Percentiles rank a stretch among this genome's conserved stretches.
Evolutionary conservation across 176 grass and related monocot genomes (phyloP).

Genomic region (Poa pratensis): DNA sequence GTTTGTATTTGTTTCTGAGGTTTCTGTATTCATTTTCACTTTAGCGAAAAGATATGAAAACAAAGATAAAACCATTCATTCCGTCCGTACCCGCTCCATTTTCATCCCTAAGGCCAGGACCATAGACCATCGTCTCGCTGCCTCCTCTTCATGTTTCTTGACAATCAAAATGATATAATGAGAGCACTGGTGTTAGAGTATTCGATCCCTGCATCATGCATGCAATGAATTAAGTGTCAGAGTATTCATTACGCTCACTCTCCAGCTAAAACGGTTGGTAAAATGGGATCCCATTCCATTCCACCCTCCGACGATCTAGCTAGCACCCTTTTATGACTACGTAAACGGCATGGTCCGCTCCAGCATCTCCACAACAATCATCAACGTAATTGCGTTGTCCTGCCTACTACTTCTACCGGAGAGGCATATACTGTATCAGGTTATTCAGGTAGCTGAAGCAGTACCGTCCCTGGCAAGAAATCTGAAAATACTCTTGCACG

Average conservation of each 20-base stretch:
- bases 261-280: neutral
- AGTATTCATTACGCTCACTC: neutral
- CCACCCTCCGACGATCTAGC: neutral
- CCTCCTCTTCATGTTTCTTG: too few species aligned
- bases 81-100: too few species aligned
- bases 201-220: neutral
- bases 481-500: neutral
- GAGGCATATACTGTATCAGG: neutral
- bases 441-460: neutral
- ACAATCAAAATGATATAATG: too few species aligned
- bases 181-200: too few species aligned
- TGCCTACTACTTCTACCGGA: neutral
- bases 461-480: neutral
- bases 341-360: neutral
- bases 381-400: neutral
- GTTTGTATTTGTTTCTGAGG: too few species aligned
- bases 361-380: constrained; percentile 16
- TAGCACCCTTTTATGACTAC: neutral
- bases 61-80: too few species aligned
- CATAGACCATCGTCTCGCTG: too few species aligned
- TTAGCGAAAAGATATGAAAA: too few species aligned
- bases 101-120: too few species aligned
- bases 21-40: too few species aligned
- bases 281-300: neutral
- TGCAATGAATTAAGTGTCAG: neutral